phyloP scores from a whole-genome alignment of 2,329 filamentous ascomycete species.

The Eutypa lata region DNA sequence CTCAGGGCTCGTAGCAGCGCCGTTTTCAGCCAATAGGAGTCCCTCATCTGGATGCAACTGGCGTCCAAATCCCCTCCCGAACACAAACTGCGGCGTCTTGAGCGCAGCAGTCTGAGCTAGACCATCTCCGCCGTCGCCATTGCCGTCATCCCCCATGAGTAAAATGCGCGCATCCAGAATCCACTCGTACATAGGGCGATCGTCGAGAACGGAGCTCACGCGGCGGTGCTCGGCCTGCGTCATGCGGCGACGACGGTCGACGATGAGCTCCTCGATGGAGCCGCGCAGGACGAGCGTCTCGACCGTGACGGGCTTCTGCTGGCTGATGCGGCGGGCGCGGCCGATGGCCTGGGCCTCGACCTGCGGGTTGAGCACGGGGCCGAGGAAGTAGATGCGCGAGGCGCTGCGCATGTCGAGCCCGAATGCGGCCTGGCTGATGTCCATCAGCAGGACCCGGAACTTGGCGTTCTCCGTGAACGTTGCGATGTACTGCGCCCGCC shows the following conservation, averaged over 20 bases:
- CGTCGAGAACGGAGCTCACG: constrained; percentile 56
- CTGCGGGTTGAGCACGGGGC: constrained; percentile 79
- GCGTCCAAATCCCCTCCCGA: constrained; percentile 47
- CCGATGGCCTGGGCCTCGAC: constrained; percentile 91
- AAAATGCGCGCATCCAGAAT: constrained; percentile 51
- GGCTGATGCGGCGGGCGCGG: constrained; percentile 82
- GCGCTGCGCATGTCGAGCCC: constrained; percentile 82
- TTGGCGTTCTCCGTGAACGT: constrained; percentile 69
- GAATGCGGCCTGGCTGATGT: constrained; percentile 83
- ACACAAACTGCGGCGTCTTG: constrained; percentile 44
- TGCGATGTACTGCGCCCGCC: constrained; percentile 71
- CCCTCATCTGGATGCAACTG: constrained; percentile 44
- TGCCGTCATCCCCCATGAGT: constrained; percentile 17
- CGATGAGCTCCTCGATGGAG: constrained; percentile 82
- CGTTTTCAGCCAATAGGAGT: constrained; percentile 27
- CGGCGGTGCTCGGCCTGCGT: constrained; percentile 60
- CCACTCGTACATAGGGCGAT: constrained; percentile 57
- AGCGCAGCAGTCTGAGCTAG: constrained; percentile 49
- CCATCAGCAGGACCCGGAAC: constrained; percentile 81
- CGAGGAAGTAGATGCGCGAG: constrained; percentile 84
- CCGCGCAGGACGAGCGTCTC: constrained; percentile 79
- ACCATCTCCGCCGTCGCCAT: constrained; percentile 23
- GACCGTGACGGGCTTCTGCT: constrained; percentile 73
- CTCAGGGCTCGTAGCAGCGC: neutral
- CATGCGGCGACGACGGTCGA: constrained; percentile 72